Base-by-base conservation (phyloP, 495 filamentous ascomycete species). In the Hypoxylon crocopeplum region DNA sequence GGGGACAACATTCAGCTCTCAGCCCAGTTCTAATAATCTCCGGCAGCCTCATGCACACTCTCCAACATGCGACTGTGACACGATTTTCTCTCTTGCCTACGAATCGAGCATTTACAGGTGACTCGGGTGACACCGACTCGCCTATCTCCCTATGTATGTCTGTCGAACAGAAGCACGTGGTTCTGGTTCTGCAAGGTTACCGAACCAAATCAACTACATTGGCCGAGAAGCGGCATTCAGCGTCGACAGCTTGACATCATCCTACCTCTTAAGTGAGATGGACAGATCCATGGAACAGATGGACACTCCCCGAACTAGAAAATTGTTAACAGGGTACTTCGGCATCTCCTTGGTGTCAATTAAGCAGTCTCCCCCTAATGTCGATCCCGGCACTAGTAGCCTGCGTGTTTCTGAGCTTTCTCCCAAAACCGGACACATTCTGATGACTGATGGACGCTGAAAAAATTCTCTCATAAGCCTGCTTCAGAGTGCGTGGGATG, bases 351-450 rank as follows among this genome's bases (percentile, higher is more conserved):
- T 25, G 36, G 38, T 34, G 30, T 40, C 38, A 46, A 56, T 44
- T 62, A 41, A 48, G 41, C 29, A 54, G 37, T 3, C 4, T 47
- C 8, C 25, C 20, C 27, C 42, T 58, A 38, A 48, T 36, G 60
- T 53, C 60, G 48, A 64, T 59, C 55, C 39, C 48, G 55, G 44
- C 38, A 46, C 61, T 64, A 59, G 45, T 29, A 12, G 15, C 27
- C n/a, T 34, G 24, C 37, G 22, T 62, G 58, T 56, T 33, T 50
- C 38, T 46, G 12, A 49, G 24, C 16, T 20, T 46, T 13, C 24
- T 45, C 16, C 27, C 20, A n/a, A 39, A 52, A 60, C 29, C 25
- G 33, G n/a, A 38, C 24, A 27, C 24, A 46, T 5, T 32, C 37
- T 33, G 40, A 51, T 44, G 39, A 51, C 46, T 20, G 30, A 22